These are phyloP conservation scores for Trichomonascaceae sp. DNA, from an alignment of 1,139 yeast genomes.

Conservation along the genomic window DNA sequence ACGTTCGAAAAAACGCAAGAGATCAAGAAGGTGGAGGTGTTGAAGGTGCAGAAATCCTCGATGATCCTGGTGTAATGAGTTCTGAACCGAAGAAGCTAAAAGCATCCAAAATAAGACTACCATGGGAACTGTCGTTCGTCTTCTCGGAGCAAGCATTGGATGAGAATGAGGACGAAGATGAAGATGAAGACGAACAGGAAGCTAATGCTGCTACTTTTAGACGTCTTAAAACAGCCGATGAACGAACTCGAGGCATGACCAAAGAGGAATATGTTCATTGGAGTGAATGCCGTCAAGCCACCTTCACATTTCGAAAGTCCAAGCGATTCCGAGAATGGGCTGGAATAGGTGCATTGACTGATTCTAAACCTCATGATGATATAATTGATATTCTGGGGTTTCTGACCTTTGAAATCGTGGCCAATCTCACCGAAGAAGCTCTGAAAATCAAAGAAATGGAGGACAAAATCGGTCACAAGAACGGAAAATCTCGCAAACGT, in stretches of 20 bases:
- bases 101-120: constrained; percentile 74
- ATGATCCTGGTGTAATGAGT: constrained; percentile 37
- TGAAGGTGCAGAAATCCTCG: constrained; percentile 47
- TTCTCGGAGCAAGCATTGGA: constrained; percentile 84
- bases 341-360: constrained; percentile 75
- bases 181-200: constrained; percentile 83
- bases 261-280: constrained; percentile 96
- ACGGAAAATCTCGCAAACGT: constrained; percentile 26
- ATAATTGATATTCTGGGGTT: constrained; percentile 94
- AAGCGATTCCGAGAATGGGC: constrained; percentile 97
- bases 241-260: constrained; percentile 88
- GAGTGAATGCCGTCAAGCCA: constrained; percentile 98
- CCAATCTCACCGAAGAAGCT: constrained; percentile 90
- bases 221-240: constrained; percentile 87
- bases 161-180: constrained; percentile 63
- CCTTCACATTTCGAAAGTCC: constrained; percentile 88
- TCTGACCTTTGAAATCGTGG: constrained; percentile 91
- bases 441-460: constrained; percentile 70
- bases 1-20: constrained; percentile 92
- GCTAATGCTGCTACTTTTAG: constrained; percentile 85
- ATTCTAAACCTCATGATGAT: constrained; percentile 91
- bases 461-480: constrained; percentile 40
- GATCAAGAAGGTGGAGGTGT: constrained; percentile 90
- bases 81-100: constrained; percentile 56
- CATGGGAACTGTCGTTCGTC: constrained; percentile 96